Base-by-base conservation (phyloP, 768 basidiomycete genomes). In the Mycena metata region DNA sequence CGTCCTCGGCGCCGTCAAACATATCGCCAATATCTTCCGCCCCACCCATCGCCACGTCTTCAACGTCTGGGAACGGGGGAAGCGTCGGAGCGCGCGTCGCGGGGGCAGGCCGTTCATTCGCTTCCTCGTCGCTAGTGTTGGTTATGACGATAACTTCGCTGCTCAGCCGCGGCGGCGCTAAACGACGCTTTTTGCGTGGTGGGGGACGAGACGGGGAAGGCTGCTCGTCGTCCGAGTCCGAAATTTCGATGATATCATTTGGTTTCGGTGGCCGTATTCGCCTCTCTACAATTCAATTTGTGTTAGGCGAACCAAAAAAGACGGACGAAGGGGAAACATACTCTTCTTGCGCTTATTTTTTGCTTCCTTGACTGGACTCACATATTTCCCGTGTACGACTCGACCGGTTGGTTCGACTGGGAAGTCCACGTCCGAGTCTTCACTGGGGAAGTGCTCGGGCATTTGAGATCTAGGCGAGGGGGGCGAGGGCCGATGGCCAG, bases 191-290 rank as follows among this genome's bases (percentile, higher is more conserved):
- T 59, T 67, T 67, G 12, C 26, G 35, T 12, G 66, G 46, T 3
- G 24, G 12, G 36, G 47, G 47, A n/a, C 41, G 62, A 11, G 52
- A 35, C 16, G 62, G 52, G 15, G 52, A 23, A 26, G 26, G 52
- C 36, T 62, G 52, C 21, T 66, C 11, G 39, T 39, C 69, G 47
- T 66, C 64, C 2, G 63, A 54, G 2, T 43, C 47, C 1, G 36
- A 10, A 12, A 68, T 50, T 10, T 61, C 64, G 47, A 66, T 65
- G 9, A 66, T 8, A 5, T 61, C 45, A 3, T 49, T 13, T 21
- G 16, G 21, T 19, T 17, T n/a, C 3, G 50, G 42, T 24, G 26
- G 21, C 10, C 26, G 19, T 13, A 3, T 23, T 2, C 5, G 39
- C 10, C 6, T 7, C 11, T n/a, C 42, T 57, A 15, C 56, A 45